Evolutionary conservation across 768 basidiomycete species (phyloP), one percentile per base, ranked within the genome.

Genomic region (Hypholoma sublateritium): DNA sequence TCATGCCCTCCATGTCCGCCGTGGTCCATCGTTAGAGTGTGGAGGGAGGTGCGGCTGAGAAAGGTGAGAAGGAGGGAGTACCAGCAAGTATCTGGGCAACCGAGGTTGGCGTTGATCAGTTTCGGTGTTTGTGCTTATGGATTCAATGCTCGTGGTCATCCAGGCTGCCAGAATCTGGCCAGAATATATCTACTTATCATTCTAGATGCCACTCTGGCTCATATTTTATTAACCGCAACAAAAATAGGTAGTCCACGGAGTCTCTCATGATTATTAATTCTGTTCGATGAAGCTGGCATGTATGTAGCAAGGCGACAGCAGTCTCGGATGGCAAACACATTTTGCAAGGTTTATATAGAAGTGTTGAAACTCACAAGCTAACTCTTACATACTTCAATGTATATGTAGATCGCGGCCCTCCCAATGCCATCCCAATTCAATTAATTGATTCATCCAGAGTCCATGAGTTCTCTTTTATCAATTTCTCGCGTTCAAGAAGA

Each of bases 391-490:
- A n/a, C n/a, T n/a, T n/a, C n/a, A n/a, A n/a, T n/a, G n/a, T n/a
- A n/a, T n/a, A n/a, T n/a, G n/a, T n/a, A n/a, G n/a, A n/a, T n/a
- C n/a, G n/a, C n/a, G n/a, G n/a, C n/a, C n/a, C 46, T 22, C 25
- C 21, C 11, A 25, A 25, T 24, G 21, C 8, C 13, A 46, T 46
- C 22, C n/a, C 19, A 22, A 14, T 8, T 17, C 17, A 39, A 37
- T 19, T 36, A 8, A 19, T 35, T 9, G 9, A 35, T 41, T 55
- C 73, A 63, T 88, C 84, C 56, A 91, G 65, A 41, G 70, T 80
- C 91, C 91, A 93, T 22, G 82, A 81, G 65, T 93, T 93, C 68
- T 93, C 89, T 66, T 93, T 93, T 48, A 90, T 75, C 12, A 92
- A 71, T 65, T 83, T 87, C 76, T 92, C 91, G 44, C 87, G 79